Evolutionary conservation across 2,329 filamentous ascomycete genomes (phyloP).

Genomic region (Neodidymelliopsis sp.): DNA sequence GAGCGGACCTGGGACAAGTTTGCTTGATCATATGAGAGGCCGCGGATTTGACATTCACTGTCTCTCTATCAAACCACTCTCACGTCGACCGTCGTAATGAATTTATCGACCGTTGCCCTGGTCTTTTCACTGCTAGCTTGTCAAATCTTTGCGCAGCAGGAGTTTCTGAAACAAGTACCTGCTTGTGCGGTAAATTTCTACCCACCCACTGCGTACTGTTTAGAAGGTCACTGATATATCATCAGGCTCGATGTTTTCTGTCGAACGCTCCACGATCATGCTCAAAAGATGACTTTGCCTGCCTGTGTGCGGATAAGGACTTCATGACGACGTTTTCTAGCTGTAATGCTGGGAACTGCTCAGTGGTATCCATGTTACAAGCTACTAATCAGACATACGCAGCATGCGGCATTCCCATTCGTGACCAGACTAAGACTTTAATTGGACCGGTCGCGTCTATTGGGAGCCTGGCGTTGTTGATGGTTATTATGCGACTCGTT

Average conservation of each 20-base stretch:
- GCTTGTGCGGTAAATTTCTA: conserved; percentile 18
- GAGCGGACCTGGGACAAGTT: not conserved
- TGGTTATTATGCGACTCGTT: conserved; percentile 37
- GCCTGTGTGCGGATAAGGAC: conserved; percentile 35
- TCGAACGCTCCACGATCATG: conserved; percentile 19
- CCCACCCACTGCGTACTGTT: not conserved
- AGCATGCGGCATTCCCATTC: conserved; percentile 36
- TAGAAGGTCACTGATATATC: not conserved
- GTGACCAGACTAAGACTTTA: conserved; percentile 28
- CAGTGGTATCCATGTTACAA: conserved; percentile 35
- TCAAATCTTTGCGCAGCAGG: conserved; percentile 24
- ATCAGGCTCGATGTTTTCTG: conserved; percentile 27
- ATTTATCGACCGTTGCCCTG: conserved; percentile 2
- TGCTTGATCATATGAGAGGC: conserved; percentile 1
- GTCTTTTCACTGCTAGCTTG: conserved; percentile 1
- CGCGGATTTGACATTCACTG: not conserved
- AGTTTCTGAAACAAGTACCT: conserved; percentile 22
- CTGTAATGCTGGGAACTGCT: conserved; percentile 41
- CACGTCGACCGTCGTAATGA: conserved; percentile 16
- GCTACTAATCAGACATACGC: conserved; percentile 36
- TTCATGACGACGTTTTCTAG: conserved; percentile 31
- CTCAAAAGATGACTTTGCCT: conserved; percentile 32
- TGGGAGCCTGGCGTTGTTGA: conserved; percentile 33
- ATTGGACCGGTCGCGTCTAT: conserved; percentile 32
- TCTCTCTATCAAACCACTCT: not conserved